Evolutionary conservation across 1,139 yeast genomes (phyloP).

Genomic region (Pichia norvegensis): DNA sequence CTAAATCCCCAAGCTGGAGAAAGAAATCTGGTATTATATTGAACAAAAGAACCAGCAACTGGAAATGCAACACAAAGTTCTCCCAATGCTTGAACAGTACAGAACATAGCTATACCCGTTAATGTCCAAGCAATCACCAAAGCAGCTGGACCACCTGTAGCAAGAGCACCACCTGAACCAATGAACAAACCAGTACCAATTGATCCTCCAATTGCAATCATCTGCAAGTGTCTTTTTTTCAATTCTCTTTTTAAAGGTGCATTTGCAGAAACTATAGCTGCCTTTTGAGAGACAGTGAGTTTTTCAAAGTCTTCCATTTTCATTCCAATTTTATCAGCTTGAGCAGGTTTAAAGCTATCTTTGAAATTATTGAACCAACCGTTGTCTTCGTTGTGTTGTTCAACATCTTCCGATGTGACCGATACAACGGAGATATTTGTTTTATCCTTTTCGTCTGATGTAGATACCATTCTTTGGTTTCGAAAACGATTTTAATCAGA

Average conservation of each 20-base stretch:
- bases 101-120: slow-evolving; percentile 42
- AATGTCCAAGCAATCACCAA: slow-evolving; percentile 44
- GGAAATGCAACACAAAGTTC: slow-evolving; percentile 60
- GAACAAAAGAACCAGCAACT: slow-evolving; percentile 57
- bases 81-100: slow-evolving; percentile 60
- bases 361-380: slow-evolving; percentile 10
- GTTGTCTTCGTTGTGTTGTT: slow-evolving; percentile 11
- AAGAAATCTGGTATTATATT: slow-evolving; percentile 51
- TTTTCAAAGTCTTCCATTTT: slow-evolving; percentile 7
- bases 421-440: background rate
- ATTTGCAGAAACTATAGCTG: slow-evolving; percentile 51
- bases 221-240: slow-evolving; percentile 56
- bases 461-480: too few species aligned
- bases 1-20: slow-evolving; percentile 69
- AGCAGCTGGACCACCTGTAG: slow-evolving; percentile 59
- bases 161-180: slow-evolving; percentile 54
- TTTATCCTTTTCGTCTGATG: background rate
- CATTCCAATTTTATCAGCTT: slow-evolving; percentile 12
- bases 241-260: slow-evolving; percentile 59
- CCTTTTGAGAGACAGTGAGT: slow-evolving; percentile 36
- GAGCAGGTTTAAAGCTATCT: slow-evolving; percentile 15
- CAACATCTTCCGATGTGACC: background rate
- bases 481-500: too few species aligned
- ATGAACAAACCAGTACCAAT: slow-evolving; percentile 61
- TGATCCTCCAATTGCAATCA: slow-evolving; percentile 81